Evolutionary conservation across 2,329 filamentous ascomycete genomes (phyloP).

Genomic region (Lasiodiplodia sp.): DNA sequence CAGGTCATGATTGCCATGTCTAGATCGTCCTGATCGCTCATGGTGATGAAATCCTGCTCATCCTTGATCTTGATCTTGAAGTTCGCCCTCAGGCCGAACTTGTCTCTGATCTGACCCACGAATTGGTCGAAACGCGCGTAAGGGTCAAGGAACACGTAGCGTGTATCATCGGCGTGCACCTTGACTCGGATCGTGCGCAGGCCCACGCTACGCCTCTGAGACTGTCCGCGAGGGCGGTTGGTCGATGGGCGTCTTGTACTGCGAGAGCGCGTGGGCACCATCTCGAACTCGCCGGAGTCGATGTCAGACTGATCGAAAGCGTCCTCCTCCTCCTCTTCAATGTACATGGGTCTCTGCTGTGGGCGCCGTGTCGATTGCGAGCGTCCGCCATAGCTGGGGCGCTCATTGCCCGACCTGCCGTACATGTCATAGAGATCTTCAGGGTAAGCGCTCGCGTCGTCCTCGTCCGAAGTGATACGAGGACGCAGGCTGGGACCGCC

Average conservation of each 20-base stretch:
- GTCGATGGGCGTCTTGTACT: slow-evolving; percentile 40
- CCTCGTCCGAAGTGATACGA: slow-evolving; percentile 52
- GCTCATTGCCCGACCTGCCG: slow-evolving; percentile 44
- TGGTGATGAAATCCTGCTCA: slow-evolving; percentile 95
- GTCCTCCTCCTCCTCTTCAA: slow-evolving; percentile 80
- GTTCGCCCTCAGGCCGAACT: slow-evolving; percentile 78
- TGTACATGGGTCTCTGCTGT: slow-evolving; percentile 65
- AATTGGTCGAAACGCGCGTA: slow-evolving; percentile 79
- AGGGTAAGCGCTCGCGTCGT: slow-evolving; percentile 66
- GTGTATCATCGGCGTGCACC: slow-evolving; percentile 84
- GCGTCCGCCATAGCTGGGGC: slow-evolving; percentile 37
- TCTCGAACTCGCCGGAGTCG: slow-evolving; percentile 82
- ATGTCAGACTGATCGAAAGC: slow-evolving; percentile 74
- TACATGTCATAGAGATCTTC: slow-evolving; percentile 73
- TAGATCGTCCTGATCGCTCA: slow-evolving; percentile 95
- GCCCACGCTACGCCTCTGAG: slow-evolving; percentile 49
- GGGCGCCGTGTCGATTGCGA: slow-evolving; percentile 39
- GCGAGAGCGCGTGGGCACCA: slow-evolving; percentile 61
- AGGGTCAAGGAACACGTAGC: slow-evolving; percentile 86
- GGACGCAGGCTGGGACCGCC: slow-evolving; percentile 33
- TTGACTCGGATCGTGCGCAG: slow-evolving; percentile 85
- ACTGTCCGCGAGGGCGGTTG: slow-evolving; percentile 12
- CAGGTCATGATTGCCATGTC: slow-evolving; percentile 82
- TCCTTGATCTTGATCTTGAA: slow-evolving; percentile 92
- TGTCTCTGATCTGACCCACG: slow-evolving; percentile 79